A percentile compares a stretch with the other conserved stretches of the same genome.
Conservation (phyloP, 2,329 filamentous ascomycete species). For the Fusarium burgessii region DNA sequence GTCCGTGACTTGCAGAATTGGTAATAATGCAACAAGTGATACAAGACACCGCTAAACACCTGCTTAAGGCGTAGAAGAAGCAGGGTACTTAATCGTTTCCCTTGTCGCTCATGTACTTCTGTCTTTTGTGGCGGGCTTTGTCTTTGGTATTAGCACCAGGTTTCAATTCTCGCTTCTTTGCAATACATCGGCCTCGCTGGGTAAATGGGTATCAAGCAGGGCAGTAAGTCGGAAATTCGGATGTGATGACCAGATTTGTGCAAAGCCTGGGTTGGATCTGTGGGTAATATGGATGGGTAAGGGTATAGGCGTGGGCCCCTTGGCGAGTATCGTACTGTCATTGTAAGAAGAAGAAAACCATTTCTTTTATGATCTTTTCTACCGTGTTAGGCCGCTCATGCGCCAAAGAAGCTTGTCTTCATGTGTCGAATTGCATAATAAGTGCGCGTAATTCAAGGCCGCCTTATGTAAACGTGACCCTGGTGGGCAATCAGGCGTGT, state of each 20-base stretch:
- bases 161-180: conserved; percentile 34
- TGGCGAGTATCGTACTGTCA: neutral
- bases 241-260: conserved; percentile 6
- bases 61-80: conserved; percentile 7
- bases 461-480: conserved; percentile 14
- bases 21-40: conserved; percentile 14
- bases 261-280: neutral
- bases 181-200: neutral
- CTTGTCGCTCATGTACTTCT: conserved; percentile 1
- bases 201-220: neutral
- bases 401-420: neutral
- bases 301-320: neutral
- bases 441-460: conserved; percentile 5
- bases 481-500: conserved; percentile 48
- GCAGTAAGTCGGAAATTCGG: conserved; percentile 20
- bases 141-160: conserved; percentile 6
- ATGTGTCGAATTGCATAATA: conserved; percentile 1
- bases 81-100: neutral
- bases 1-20: conserved; percentile 16
- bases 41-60: neutral
- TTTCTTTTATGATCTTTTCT: neutral
- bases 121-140: neutral
- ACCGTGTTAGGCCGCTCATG: neutral
- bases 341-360: neutral
- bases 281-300: neutral